Percentiles rank a stretch among this genome's conserved stretches.
Conservation (phyloP, 257 asterid genomes). For the Nicotiana knightiana region DNA sequence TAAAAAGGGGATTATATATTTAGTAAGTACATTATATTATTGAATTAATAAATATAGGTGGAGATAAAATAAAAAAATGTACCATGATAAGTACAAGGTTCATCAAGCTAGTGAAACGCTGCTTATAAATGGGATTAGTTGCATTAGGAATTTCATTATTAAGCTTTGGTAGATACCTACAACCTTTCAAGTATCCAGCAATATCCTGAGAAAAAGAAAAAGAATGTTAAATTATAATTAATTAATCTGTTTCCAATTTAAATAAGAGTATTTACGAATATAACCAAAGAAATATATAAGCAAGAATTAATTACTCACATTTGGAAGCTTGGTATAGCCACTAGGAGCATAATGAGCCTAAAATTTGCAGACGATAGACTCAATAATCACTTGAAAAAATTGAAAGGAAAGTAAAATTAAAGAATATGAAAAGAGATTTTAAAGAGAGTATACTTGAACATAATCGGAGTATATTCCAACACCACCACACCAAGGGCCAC, state of each 20-base stretch:
- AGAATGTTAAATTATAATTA: too few relatives aligned
- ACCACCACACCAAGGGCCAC: too few relatives aligned
- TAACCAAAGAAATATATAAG: too few relatives aligned
- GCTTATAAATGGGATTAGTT: conserved; percentile 14
- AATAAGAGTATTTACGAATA: not conserved
- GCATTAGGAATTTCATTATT: conserved; percentile 18
- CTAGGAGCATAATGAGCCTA: conserved; percentile 24
- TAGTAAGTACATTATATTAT: too few relatives aligned
- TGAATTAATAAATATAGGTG: not conserved
- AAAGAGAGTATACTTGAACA: too few relatives aligned
- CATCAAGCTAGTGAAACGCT: conserved; percentile 19
- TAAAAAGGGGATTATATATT: too few relatives aligned
- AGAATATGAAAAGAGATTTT: not conserved
- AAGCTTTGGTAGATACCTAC: conserved; percentile 21
- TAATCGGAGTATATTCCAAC: too few relatives aligned
- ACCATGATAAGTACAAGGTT: conserved; percentile 29
- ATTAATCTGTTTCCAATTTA: not conserved
- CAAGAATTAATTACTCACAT: conserved; percentile 5
- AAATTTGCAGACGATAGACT: not conserved
- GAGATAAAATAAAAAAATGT: not conserved
- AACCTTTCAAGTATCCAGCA: conserved; percentile 16
- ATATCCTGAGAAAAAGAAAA: conserved; percentile 10
- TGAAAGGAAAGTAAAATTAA: not conserved
- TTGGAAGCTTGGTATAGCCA: conserved; percentile 25
- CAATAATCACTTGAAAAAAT: not conserved